phyloP scores from a whole-genome alignment of 1,284 basidiomycete genomes.

The Ceratobasidium sp. region DNA sequence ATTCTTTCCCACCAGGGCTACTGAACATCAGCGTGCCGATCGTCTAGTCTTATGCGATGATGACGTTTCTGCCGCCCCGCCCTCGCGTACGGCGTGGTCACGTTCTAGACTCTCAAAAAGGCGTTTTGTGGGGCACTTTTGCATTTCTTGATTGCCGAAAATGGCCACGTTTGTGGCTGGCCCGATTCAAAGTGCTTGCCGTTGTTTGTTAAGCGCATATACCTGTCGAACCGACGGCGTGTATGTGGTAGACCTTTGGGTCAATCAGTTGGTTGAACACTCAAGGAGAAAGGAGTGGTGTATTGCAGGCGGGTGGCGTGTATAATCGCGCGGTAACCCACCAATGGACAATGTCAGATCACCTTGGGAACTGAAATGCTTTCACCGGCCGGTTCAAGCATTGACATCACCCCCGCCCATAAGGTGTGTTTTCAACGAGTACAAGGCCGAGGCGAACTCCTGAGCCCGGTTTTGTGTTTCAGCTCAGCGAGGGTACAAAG shows the following conservation, averaged over 20 bases:
- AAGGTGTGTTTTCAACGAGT: slow-evolving; percentile 19
- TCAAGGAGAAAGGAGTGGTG: not conserved
- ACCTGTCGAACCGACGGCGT: not conserved
- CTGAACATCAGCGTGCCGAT: not conserved
- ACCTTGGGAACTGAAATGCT: slow-evolving; percentile 16
- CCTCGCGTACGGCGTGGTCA: slow-evolving; percentile 3
- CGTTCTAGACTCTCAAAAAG: slow-evolving; percentile 23
- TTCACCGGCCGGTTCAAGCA: slow-evolving; percentile 1
- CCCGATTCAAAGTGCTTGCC: not conserved
- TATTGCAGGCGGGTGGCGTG: slow-evolving; percentile 7
- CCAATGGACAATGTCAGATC: slow-evolving; percentile 2
- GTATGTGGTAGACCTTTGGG: not conserved
- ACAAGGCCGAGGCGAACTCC: not conserved
- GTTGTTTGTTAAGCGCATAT: slow-evolving; percentile 30
- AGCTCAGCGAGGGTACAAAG: slow-evolving; percentile 5
- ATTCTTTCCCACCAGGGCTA: not conserved
- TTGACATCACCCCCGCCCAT: not conserved
- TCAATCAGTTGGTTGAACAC: not conserved
- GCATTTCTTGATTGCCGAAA: slow-evolving; percentile 33
- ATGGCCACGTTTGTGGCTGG: slow-evolving; percentile 21
- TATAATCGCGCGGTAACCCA: not conserved
- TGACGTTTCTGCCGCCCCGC: slow-evolving; percentile 12
- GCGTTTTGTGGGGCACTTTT: slow-evolving; percentile 22
- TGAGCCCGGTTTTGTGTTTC: slow-evolving; percentile 1
- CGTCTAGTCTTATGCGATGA: slow-evolving; percentile 20